A percentile compares a stretch with the other conserved stretches of the same genome.
These are phyloP conservation scores for Scytalidium sp. DNA, from an alignment of 2,329 filamentous ascomycete genomes.

Conservation along the genomic window DNA sequence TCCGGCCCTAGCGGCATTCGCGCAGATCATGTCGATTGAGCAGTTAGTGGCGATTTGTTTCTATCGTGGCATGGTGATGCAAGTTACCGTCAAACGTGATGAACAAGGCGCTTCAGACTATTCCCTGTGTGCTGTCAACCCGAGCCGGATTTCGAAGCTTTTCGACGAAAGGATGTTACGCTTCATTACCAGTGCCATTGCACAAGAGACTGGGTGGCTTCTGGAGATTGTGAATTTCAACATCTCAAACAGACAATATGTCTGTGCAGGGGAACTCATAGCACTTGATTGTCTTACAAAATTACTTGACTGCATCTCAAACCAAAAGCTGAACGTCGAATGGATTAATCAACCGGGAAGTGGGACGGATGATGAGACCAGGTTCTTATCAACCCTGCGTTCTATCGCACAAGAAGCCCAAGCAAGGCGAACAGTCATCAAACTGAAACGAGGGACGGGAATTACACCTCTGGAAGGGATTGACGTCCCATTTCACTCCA, in stretches of 20 bases:
- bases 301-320: slow-evolving; percentile 61
- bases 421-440: background rate
- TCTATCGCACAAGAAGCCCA: background rate
- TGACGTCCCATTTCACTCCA: slow-evolving; percentile 26
- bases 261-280: slow-evolving; percentile 27
- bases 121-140: slow-evolving; percentile 97
- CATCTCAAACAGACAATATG: slow-evolving; percentile 39
- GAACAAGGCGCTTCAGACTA: slow-evolving; percentile 89
- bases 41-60: slow-evolving; percentile 94
- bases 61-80: slow-evolving; percentile 96
- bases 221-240: slow-evolving; percentile 98
- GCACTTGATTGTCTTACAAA: slow-evolving; percentile 36
- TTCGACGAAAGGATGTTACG: slow-evolving; percentile 95
- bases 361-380: too few species aligned
- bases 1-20: slow-evolving; percentile 87
- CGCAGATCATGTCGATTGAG: slow-evolving; percentile 97
- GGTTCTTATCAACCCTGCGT: too few species aligned
- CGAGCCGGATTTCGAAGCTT: slow-evolving; percentile 91
- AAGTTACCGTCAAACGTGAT: slow-evolving; percentile 94
- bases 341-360: too few species aligned
- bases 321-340: slow-evolving; percentile 36
- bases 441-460: slow-evolving; percentile 14
- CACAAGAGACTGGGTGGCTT: slow-evolving; percentile 87
- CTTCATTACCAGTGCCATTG: slow-evolving; percentile 92
- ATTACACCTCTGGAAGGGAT: slow-evolving; percentile 25